Conservation (phyloP, 2,329 filamentous ascomycete species). For the Leptographium wingfieldii region DNA sequence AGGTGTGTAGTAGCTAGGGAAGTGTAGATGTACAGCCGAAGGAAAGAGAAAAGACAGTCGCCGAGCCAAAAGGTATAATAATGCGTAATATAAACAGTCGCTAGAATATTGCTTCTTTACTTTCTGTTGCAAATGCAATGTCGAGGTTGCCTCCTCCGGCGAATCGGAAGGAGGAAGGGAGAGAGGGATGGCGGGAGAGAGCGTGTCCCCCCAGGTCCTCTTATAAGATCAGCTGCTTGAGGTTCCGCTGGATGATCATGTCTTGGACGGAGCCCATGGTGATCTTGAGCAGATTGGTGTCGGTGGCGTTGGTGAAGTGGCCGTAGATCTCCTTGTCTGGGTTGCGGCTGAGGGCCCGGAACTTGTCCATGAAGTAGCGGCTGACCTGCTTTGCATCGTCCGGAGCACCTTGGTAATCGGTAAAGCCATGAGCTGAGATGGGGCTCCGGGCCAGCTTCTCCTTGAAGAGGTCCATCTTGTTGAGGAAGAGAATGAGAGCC, state of each 20-base stretch:
- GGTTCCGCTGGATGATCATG: slow-evolving; percentile 76
- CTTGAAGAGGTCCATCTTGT: slow-evolving; percentile 80
- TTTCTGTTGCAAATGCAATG: neutral
- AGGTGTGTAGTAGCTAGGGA: neutral
- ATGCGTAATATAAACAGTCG: neutral
- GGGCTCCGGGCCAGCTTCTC: slow-evolving; percentile 60
- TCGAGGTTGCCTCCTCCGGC: too few species aligned
- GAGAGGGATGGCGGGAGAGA: neutral
- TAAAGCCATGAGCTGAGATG: slow-evolving; percentile 62
- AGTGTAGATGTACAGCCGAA: neutral
- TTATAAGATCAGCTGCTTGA: slow-evolving; percentile 66
- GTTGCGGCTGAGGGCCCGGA: slow-evolving; percentile 61
- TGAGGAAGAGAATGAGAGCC: slow-evolving; percentile 71
- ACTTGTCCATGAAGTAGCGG: slow-evolving; percentile 75
- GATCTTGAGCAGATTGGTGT: slow-evolving; percentile 67
- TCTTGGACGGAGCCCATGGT: slow-evolving; percentile 80
- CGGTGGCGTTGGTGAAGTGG: slow-evolving; percentile 49
- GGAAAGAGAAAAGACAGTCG: neutral
- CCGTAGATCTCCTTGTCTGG: slow-evolving; percentile 51
- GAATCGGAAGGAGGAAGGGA: too few species aligned
- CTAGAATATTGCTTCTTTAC: neutral
- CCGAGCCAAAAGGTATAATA: neutral
- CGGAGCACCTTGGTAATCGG: slow-evolving; percentile 61
- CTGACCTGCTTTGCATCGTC: slow-evolving; percentile 62
- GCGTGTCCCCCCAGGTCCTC: neutral